Conservation (phyloP, 2,329 filamentous ascomycete species). For the Botrytis fragariae region DNA sequence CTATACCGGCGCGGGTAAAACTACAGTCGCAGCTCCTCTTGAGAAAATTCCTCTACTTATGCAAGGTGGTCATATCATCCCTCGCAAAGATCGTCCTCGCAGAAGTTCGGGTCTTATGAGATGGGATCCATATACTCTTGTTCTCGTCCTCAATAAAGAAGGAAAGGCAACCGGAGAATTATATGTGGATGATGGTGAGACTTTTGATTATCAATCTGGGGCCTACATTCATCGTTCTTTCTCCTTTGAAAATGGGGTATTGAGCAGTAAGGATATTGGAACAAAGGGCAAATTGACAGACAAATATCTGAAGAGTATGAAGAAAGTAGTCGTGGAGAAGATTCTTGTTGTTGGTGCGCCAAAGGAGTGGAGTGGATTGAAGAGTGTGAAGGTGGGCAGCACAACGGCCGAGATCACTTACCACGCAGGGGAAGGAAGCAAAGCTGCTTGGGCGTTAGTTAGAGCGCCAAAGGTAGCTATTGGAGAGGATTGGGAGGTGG, state of each 20-base stretch:
- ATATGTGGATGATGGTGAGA: slow-evolving; percentile 92
- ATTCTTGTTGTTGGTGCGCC: slow-evolving; percentile 81
- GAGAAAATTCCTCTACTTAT: slow-evolving; percentile 88
- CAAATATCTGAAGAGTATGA: slow-evolving; percentile 76
- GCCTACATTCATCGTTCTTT: slow-evolving; percentile 88
- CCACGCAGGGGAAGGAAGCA: slow-evolving; percentile 49
- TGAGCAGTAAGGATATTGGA: slow-evolving; percentile 69
- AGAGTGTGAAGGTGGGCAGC: slow-evolving; percentile 54
- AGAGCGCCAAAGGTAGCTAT: slow-evolving; percentile 62
- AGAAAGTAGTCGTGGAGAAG: slow-evolving; percentile 75
- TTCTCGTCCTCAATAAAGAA: slow-evolving; percentile 67
- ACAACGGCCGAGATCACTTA: slow-evolving; percentile 62
- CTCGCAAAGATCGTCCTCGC: slow-evolving; percentile 82
- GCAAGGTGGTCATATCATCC: slow-evolving; percentile 88
- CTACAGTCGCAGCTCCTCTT: slow-evolving; percentile 70
- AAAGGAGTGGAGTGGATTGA: slow-evolving; percentile 64
- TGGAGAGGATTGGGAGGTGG: slow-evolving; percentile 57
- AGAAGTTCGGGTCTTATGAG: slow-evolving; percentile 86
- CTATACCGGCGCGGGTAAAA: slow-evolving; percentile 67
- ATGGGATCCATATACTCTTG: slow-evolving; percentile 91
- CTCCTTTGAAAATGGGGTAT: slow-evolving; percentile 54
- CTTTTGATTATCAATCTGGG: slow-evolving; percentile 80
- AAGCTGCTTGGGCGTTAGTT: slow-evolving; percentile 62
- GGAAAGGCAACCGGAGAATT: slow-evolving; percentile 77
- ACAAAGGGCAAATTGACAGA: slow-evolving; percentile 60